These are phyloP conservation scores for Cymbidium sinense DNA, from an alignment of 106 monocot genomes.

Conservation along the genomic window DNA sequence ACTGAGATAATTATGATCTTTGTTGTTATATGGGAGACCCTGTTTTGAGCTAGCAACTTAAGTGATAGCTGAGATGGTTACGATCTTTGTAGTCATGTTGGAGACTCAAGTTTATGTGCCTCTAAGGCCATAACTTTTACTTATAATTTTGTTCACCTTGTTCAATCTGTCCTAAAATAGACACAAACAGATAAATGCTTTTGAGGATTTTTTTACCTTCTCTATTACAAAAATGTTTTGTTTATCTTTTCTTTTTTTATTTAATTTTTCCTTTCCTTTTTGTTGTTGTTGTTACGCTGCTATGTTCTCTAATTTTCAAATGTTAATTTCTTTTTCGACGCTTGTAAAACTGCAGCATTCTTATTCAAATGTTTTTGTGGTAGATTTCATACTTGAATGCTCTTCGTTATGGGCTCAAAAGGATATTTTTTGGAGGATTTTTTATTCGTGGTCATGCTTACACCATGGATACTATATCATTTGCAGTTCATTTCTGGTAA, in stretches of 20 bases:
- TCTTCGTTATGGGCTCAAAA: constrained; percentile 92
- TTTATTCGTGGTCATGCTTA: constrained; percentile 99
- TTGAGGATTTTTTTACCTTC: not conserved
- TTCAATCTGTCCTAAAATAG: not conserved
- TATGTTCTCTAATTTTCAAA: not conserved
- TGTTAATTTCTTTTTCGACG: not conserved
- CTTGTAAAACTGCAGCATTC: not conserved
- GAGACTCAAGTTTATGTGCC: not conserved
- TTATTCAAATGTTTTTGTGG: constrained; percentile 24
- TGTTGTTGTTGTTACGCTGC: not conserved
- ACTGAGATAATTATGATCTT: too few species aligned
- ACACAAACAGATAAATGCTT: not conserved
- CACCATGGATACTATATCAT: constrained; percentile 99
- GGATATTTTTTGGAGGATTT: constrained; percentile 98
- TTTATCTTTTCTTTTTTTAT: not conserved
- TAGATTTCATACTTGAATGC: constrained; percentile 95
- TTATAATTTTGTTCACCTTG: not conserved
- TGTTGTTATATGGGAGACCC: too few species aligned
- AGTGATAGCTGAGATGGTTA: not conserved
- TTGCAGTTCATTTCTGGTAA: constrained; percentile 98
- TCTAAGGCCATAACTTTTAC: not conserved
- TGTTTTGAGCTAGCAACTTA: too few species aligned
- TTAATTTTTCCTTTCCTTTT: not conserved
- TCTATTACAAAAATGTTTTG: not conserved
- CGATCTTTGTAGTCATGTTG: not conserved